Evolutionary conservation across 805 yeast genomes (phyloP), one percentile per base, ranked within the genome.

Genomic region (Saccharomycopsis fodiens): DNA sequence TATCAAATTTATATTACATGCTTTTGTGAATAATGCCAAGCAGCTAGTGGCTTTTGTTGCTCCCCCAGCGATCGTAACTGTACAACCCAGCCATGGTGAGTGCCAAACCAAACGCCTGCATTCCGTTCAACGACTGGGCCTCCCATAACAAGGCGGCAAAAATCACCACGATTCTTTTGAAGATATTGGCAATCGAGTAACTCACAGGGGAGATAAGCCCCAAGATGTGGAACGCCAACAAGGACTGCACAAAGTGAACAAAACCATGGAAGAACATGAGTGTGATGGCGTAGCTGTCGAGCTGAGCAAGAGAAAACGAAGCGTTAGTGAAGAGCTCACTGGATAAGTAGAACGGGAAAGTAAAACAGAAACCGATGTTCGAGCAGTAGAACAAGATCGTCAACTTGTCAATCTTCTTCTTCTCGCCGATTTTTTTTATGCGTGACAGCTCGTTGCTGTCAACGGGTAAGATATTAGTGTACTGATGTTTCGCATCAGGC

Each of bases 101-200:
- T 2, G 65, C 41, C 35, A 83, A 58, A 0, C 89, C 89, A 15
- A 67, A 35, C 41, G 72, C 63, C 58, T 76, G 82, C 16, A 57
- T 52, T 13, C 57, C 46, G 25, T 59, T 60, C 35, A 70, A 57
- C n/a, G 55, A 54, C 48, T 63, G 65, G 25, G 79, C 75, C 59
- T 83, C 91, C 70, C 82, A 73, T 1, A 79, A 45, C 47, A 84
- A 73, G 1, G 88, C 80, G 52, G 78, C 75, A 19, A 76, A 61
- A 45, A 84, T 84, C 39, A 83, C 81, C 23, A 80, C 76, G 46
- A 84, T 83, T 56, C 91, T 67, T 56, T 84, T 84, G 62, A 82
- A 60, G 41, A 84, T 83, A 59, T 80, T 84, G 25, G 89, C 93
- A 57, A 84, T 80, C 35, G 87, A 79, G 60, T 84, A 84, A 58